Base-by-base conservation (phyloP, 352 stramenopile genomes). In the Phytophthora sojae region DNA sequence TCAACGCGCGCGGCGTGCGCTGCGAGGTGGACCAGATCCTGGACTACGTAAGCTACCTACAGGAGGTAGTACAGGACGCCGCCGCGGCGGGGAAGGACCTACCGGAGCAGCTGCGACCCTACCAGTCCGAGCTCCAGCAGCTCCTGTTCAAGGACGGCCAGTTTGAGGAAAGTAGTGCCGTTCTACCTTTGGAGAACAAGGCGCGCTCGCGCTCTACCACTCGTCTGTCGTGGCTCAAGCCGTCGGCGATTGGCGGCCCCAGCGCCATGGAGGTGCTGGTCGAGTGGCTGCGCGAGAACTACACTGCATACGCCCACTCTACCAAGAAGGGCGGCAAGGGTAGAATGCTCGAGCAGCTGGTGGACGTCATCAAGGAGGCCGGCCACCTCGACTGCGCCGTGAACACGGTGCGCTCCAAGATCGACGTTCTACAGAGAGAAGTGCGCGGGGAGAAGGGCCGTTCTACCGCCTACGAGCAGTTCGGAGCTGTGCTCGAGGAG, bases 201-300 rank as follows among this genome's bases (percentile, higher is more conserved):
- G n/a, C 42, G 6, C 42, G 42, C 42, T 14, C n/a, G n/a, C 45
- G 21, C 12, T 9, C 45, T 23, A 32, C 57, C 11, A 73, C 8
- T 45, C 69, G 69, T 23, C 45, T 76, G 12, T 69, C 69, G 26
- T 76, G 69, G 69, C 69, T 76, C 23, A 68, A 73, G 47, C 60
- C 60, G 19, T 64, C 69, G 6, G 14, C 69, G 7, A 66, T 59
- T 23, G 53, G 64, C 1, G 69, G 69, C 9, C 39, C 60, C 39
- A 76, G 64, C 19, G 69, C 57, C 23, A 76, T 76, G 69, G 69
- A 76, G 44, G 56, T 76, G 32, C 35, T 76, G 6, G 64, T 76
- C 1, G 69, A 73, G 11, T 76, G 69, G 69, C 57, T 76, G n/a
- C 57, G 61, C 19, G 49, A 7, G 12, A 73, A 76, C 14, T 76